Conservation (phyloP, 2,329 filamentous ascomycete species). For the Hymenotorrendiella dingleyae region DNA sequence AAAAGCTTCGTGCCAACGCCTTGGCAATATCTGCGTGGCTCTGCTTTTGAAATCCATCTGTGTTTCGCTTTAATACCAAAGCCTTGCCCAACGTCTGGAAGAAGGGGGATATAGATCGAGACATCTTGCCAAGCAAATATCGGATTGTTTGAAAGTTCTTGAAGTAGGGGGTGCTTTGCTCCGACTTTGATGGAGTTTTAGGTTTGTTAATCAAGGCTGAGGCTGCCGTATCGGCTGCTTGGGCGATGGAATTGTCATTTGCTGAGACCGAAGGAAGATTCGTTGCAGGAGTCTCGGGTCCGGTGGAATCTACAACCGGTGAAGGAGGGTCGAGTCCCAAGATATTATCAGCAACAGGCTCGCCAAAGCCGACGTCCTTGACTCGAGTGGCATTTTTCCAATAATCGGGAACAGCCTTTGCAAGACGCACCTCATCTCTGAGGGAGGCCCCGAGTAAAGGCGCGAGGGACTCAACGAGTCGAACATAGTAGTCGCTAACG, state of each 20-base stretch:
- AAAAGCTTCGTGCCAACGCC: slow-evolving; percentile 64
- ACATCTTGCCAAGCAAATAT: slow-evolving; percentile 70
- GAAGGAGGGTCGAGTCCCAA: slow-evolving; percentile 12
- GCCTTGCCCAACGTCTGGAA: slow-evolving; percentile 81
- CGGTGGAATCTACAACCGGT: slow-evolving; percentile 5
- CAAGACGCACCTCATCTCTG: slow-evolving; percentile 76
- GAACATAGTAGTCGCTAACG: slow-evolving; percentile 74
- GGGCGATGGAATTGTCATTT: slow-evolving; percentile 2
- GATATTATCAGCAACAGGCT: slow-evolving; percentile 12
- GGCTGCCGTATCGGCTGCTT: not conserved
- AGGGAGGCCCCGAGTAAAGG: slow-evolving; percentile 73
- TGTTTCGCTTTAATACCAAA: slow-evolving; percentile 67
- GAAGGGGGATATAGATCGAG: slow-evolving; percentile 75
- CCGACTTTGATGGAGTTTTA: slow-evolving; percentile 38
- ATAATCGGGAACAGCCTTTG: slow-evolving; percentile 65
- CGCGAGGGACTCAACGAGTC: slow-evolving; percentile 69
- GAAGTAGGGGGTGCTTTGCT: slow-evolving; percentile 42
- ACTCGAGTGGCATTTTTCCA: slow-evolving; percentile 39
- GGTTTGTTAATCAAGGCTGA: slow-evolving; percentile 5
- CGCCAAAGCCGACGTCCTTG: slow-evolving; percentile 20
- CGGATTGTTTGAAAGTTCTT: slow-evolving; percentile 76
- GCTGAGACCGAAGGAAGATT: not conserved
- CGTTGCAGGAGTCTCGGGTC: not conserved
- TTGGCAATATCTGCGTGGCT: slow-evolving; percentile 51
- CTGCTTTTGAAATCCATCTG: slow-evolving; percentile 54